Percentiles rank a stretch among this genome's conserved stretches.
These are phyloP conservation scores for Hibiscus mutabilis DNA, from an alignment of 345 rosid species.

Conservation along the genomic window DNA sequence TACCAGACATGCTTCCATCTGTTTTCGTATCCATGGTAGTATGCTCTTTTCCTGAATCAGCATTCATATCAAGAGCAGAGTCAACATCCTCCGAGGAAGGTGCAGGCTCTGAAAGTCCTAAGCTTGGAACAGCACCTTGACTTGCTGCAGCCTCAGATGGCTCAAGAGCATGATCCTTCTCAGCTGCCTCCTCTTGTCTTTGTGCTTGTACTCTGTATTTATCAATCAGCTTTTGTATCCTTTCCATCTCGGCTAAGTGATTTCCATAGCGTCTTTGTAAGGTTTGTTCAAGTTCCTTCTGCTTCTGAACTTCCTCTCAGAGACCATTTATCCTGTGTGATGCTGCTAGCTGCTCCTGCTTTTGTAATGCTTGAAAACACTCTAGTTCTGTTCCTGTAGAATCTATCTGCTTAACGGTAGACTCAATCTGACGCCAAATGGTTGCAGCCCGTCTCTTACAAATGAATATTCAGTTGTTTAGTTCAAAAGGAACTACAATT, in stretches of 20 bases:
- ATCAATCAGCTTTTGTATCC: conserved; percentile 35
- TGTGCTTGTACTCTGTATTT: conserved; percentile 44
- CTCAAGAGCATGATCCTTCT: conserved; percentile 24
- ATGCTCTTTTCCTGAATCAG: conserved; percentile 17
- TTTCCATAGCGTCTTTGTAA: conserved; percentile 68
- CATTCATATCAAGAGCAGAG: conserved; percentile 17
- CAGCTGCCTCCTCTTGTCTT: conserved; percentile 43
- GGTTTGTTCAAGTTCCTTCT: conserved; percentile 71
- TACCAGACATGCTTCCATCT: conserved; percentile 14
- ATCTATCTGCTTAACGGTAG: conserved; percentile 76
- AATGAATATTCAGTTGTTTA: conserved; percentile 17
- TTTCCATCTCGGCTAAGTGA: conserved; percentile 53
- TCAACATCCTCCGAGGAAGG: conserved; percentile 17
- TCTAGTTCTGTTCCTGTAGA: conserved; percentile 82
- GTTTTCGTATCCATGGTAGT: background rate
- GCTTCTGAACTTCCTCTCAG: conserved; percentile 87
- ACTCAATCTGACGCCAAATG: conserved; percentile 67
- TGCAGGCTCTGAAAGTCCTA: conserved; percentile 17
- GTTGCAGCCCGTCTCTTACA: conserved; percentile 66
- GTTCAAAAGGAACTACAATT: background rate
- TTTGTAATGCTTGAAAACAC: conserved; percentile 84
- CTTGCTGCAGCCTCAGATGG: conserved; percentile 19
- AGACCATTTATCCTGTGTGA: conserved; percentile 67
- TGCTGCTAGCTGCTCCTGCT: conserved; percentile 89
- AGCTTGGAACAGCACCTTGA: conserved; percentile 15